These are phyloP conservation scores for Fusarium liriodendri DNA, from an alignment of 2,329 filamentous ascomycete genomes.

Conservation along the genomic window DNA sequence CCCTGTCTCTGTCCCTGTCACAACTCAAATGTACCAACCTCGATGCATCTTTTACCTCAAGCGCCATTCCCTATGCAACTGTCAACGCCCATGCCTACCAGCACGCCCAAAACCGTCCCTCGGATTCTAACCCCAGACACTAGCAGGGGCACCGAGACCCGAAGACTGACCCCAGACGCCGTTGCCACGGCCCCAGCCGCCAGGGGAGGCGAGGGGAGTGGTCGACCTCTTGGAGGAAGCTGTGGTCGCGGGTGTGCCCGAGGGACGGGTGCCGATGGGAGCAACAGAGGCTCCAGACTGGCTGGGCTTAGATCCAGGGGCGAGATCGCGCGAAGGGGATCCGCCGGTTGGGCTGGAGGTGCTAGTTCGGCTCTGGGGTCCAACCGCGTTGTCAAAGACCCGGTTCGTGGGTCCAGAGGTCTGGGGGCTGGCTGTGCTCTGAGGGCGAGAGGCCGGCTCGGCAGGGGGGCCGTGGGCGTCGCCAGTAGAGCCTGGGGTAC, in stretches of 20 bases:
- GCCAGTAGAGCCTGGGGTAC: slow-evolving; percentile 54
- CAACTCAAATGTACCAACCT: slow-evolving; percentile 34
- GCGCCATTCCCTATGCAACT: slow-evolving; percentile 45
- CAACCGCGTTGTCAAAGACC: slow-evolving; percentile 68
- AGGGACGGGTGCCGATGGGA: slow-evolving; percentile 91
- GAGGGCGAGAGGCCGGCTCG: slow-evolving; percentile 72
- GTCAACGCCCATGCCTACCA: slow-evolving; percentile 28
- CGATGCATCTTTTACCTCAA: slow-evolving; percentile 39
- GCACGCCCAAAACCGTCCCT: slow-evolving; percentile 2
- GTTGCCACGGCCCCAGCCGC: slow-evolving; percentile 83
- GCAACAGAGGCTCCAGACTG: slow-evolving; percentile 76
- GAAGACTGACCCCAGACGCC: slow-evolving; percentile 89
- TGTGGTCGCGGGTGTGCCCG: slow-evolving; percentile 62
- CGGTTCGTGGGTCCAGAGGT: slow-evolving; percentile 67
- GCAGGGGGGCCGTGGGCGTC: slow-evolving; percentile 62
- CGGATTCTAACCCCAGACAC: slow-evolving; percentile 83
- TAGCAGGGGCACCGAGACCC: slow-evolving; percentile 86
- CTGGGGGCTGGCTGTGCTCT: slow-evolving; percentile 88
- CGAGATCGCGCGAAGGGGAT: slow-evolving; percentile 78
- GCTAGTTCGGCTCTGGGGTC: slow-evolving; percentile 78
- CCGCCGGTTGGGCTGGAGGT: slow-evolving; percentile 84
- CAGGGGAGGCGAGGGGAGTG: slow-evolving; percentile 90
- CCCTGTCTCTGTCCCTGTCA: neutral
- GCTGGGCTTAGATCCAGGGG: slow-evolving; percentile 63
- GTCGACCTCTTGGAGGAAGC: slow-evolving; percentile 81